Evolutionary conservation across 129 eudicot species (phyloP).

Genomic region (Kitagawia praeruptora): DNA sequence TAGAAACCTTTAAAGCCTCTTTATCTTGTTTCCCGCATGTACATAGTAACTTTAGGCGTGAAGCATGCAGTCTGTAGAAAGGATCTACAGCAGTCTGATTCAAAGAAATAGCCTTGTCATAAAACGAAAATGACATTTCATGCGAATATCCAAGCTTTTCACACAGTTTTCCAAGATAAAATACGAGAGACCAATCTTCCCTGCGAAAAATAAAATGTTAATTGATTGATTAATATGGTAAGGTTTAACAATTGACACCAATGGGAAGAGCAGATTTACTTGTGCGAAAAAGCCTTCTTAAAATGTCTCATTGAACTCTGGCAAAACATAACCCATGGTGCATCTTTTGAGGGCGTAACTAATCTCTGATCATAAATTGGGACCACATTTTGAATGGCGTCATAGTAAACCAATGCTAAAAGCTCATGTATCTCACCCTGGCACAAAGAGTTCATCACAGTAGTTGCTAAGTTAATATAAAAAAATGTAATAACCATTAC

Average conservation of each 20-base stretch:
- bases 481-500: neutral
- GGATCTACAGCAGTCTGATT: slow-evolving; percentile 97
- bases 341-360: slow-evolving; percentile 59
- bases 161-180: slow-evolving; percentile 79
- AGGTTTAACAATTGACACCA: neutral
- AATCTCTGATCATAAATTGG: slow-evolving; percentile 90
- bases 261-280: slow-evolving; percentile 32
- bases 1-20: slow-evolving; percentile 66
- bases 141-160: slow-evolving; percentile 83
- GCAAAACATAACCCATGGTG: slow-evolving; percentile 79
- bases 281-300: slow-evolving; percentile 76
- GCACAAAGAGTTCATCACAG: slow-evolving; percentile 15
- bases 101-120: slow-evolving; percentile 71
- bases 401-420: slow-evolving; percentile 90
- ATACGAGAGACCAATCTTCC: slow-evolving; percentile 94
- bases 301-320: slow-evolving; percentile 88
- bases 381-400: slow-evolving; percentile 87
- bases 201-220: slow-evolving; percentile 29
- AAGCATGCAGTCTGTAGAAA: slow-evolving; percentile 96
- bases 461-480: neutral
- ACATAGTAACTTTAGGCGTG: slow-evolving; percentile 92
- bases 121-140: slow-evolving; percentile 63
- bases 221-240: neutral
- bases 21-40: slow-evolving; percentile 51
- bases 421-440: slow-evolving; percentile 98